Percentiles rank a stretch among this genome's conserved stretches.
These are phyloP conservation scores for Cyclocybe aegerita DNA, from an alignment of 768 basidiomycete species.

Conservation along the genomic window DNA sequence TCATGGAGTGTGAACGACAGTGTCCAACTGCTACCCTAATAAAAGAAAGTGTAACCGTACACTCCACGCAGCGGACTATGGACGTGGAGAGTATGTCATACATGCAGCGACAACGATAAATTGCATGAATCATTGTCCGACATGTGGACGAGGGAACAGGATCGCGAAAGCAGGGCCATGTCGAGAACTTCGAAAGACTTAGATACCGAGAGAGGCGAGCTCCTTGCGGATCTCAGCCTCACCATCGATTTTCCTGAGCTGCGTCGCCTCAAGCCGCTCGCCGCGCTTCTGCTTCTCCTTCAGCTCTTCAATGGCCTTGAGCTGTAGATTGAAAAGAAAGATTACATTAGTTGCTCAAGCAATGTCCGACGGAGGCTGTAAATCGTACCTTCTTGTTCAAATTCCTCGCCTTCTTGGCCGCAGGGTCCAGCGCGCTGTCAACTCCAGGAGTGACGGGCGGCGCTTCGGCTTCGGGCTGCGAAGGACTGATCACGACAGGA, in stretches of 20 bases:
- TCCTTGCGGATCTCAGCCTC: slow-evolving; percentile 85
- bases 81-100: no score
- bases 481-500: slow-evolving; percentile 6
- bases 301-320: slow-evolving; percentile 98
- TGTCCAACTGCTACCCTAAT: no score
- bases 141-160: no score
- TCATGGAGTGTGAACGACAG: no score
- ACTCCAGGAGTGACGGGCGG: slow-evolving; percentile 55
- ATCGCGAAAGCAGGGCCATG: no score
- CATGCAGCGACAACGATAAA: no score
- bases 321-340: slow-evolving; percentile 39
- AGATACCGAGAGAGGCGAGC: slow-evolving; percentile 44
- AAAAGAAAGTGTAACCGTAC: no score
- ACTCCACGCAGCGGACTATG: no score
- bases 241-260: slow-evolving; percentile 95
- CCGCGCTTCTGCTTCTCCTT: slow-evolving; percentile 90
- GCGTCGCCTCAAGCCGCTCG: slow-evolving; percentile 91
- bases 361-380: background rate
- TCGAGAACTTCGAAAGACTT: background rate
- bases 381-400: slow-evolving; percentile 87
- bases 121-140: no score
- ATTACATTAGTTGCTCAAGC: background rate
- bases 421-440: slow-evolving; percentile 66
- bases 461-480: slow-evolving; percentile 14
- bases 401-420: slow-evolving; percentile 92